Evolutionary conservation across 306 rosid species (phyloP), one percentile per base, ranked within the genome.

Genomic region (Sindora glabra): DNA sequence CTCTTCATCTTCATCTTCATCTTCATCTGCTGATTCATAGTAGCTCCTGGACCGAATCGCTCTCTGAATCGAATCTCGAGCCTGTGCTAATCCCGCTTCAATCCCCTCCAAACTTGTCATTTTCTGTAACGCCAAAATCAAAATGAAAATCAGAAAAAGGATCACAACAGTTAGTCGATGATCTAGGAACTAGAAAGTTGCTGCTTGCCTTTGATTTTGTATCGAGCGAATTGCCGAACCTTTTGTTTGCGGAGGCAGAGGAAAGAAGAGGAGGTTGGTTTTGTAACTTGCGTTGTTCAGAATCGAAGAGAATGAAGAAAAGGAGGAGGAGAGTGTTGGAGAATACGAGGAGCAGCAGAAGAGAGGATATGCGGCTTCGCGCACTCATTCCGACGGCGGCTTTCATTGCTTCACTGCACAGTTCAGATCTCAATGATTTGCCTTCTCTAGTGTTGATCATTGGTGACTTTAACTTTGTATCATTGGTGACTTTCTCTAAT

Each of bases 31-130:
- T 50, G 68, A 45, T 45, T 10, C n/a, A 2, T 3, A 64, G 38
- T 64, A 41, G 3, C 52, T 75, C 10, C 65, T 45, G 4, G 65
- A 58, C 0, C 18, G 36, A 23, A 69, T 69, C 11, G 80, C 60
- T 37, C 64, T 46, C 23, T 37, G 64, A 55, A 75, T 64, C 4
- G 73, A 75, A 15, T 68, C 69, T 44, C 80, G 18, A 34, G 76
- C 76, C 53, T 52, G 39, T 12, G 76, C 72, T 14, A 57, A 64
- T 26, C 60, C 53, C 13, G 45, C 61, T 69, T 75, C 80, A 17
- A 75, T 50, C 57, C 11, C 25, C 26, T 64, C 60, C 59, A 69
- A 51, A 56, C 69, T 64, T 19, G 55, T 57, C 55, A 18, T 49
- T 57, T 64, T 58, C 80, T 75, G 67, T 48, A 55, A 40, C 8